A percentile compares a stretch with the other conserved stretches of the same genome.
phyloP scores from a whole-genome alignment of 1,284 basidiomycete genomes.

The Ceraceosorus bombacis region DNA sequence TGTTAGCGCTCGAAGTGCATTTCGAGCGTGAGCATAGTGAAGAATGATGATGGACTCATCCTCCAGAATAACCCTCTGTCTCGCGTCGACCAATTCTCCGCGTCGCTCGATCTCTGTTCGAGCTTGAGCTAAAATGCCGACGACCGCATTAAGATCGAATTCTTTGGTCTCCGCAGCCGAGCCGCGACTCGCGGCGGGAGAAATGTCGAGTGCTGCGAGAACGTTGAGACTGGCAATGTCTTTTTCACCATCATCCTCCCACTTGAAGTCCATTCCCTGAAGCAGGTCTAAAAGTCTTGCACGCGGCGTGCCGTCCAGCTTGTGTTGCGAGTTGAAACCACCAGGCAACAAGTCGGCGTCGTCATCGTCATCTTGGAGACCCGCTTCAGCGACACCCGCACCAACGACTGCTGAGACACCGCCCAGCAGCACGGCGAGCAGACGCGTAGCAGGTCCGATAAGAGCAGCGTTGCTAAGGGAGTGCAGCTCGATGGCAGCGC shows the following conservation, averaged over 20 bases:
- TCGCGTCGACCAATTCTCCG: slow-evolving; percentile 26
- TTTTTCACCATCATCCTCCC: slow-evolving; percentile 61
- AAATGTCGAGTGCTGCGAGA: slow-evolving; percentile 61
- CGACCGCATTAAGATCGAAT: slow-evolving; percentile 65
- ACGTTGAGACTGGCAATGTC: slow-evolving; percentile 60
- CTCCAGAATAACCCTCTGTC: slow-evolving; percentile 30
- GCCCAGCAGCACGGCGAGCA: slow-evolving; percentile 41
- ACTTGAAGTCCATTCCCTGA: slow-evolving; percentile 75
- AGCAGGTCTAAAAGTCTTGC: slow-evolving; percentile 77
- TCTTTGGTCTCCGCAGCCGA: slow-evolving; percentile 52
- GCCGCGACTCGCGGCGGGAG: slow-evolving; percentile 62
- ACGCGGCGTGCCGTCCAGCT: slow-evolving; percentile 50
- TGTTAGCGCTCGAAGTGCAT: slow-evolving; percentile 36
- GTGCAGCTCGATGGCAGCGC: slow-evolving; percentile 81
- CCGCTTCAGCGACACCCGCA: slow-evolving; percentile 12
- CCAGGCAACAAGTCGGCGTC: slow-evolving; percentile 13
- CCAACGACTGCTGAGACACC: slow-evolving; percentile 20
- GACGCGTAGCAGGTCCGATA: slow-evolving; percentile 37
- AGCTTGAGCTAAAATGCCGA: slow-evolving; percentile 46
- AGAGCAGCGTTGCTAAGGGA: slow-evolving; percentile 66
- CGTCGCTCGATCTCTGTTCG: slow-evolving; percentile 28
- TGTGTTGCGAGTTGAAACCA: slow-evolving; percentile 49
- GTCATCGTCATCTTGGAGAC: slow-evolving; percentile 18
- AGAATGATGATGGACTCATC: slow-evolving; percentile 33
- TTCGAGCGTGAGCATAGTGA: slow-evolving; percentile 38